These are phyloP conservation scores for Aspergillus texensis DNA, from an alignment of 2,329 filamentous ascomycete genomes.

Conservation along the genomic window DNA sequence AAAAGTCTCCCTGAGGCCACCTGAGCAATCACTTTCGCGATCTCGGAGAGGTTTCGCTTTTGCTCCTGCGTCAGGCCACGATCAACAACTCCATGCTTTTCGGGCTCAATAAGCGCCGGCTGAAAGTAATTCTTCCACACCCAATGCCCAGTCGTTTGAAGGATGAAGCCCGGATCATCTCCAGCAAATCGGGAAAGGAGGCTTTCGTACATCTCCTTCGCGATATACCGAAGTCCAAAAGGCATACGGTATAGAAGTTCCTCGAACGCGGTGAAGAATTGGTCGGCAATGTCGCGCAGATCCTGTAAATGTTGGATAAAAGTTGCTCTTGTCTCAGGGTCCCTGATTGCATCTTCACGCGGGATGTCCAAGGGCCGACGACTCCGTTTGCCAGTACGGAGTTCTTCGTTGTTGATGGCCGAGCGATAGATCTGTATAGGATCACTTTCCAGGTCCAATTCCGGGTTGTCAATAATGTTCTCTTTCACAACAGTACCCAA, in stretches of 20 bases:
- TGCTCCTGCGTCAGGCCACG: constrained; percentile 85
- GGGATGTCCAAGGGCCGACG: constrained; percentile 80
- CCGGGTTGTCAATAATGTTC: constrained; percentile 89
- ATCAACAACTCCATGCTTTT: constrained; percentile 91
- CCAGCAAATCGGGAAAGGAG: constrained; percentile 76
- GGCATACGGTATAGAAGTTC: constrained; percentile 86
- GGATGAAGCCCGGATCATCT: constrained; percentile 74
- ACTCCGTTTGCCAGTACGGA: constrained; percentile 84
- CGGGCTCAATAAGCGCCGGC: constrained; percentile 83
- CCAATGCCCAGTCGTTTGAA: constrained; percentile 88
- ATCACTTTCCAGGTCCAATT: constrained; percentile 91
- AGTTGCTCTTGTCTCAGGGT: constrained; percentile 85
- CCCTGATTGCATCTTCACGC: constrained; percentile 91
- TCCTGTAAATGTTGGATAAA: constrained; percentile 96
- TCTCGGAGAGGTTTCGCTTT: constrained; percentile 87
- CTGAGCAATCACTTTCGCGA: constrained; percentile 88
- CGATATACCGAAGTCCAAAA: constrained; percentile 86
- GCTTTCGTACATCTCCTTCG: constrained; percentile 80
- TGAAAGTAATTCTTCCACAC: constrained; percentile 93
- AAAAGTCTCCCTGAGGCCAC: constrained; percentile 87
- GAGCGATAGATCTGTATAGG: constrained; percentile 96
- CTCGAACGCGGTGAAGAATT: constrained; percentile 80
- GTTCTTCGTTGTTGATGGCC: constrained; percentile 94
- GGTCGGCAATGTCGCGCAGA: constrained; percentile 89
- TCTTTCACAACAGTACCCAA: constrained; percentile 84